Conservation (phyloP, 345 rosid species). For the Hirschfeldia incana region DNA sequence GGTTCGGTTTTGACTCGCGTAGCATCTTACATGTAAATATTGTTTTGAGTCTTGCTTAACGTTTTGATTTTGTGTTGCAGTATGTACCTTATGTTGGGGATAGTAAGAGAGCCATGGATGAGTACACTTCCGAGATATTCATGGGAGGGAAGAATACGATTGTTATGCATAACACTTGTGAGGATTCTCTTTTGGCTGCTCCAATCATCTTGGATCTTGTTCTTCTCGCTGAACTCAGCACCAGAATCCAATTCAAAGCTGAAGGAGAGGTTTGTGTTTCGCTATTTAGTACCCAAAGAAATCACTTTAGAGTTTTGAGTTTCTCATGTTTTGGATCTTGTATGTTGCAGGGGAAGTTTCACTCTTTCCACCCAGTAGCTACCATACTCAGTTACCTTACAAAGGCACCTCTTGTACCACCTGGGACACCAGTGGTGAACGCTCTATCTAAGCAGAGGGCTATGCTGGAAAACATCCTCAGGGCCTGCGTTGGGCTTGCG, state of each 20-base stretch:
- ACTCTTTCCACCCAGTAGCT: constrained; percentile 98
- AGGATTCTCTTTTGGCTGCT: constrained; percentile 96
- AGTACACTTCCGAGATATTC: constrained; percentile 97
- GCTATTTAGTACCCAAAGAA: neutral
- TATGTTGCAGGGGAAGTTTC: constrained; percentile 78
- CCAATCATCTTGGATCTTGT: constrained; percentile 96
- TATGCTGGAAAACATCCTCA: constrained; percentile 93
- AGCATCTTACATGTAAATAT: neutral
- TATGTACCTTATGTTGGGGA: constrained; percentile 93
- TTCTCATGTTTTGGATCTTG: constrained; percentile 2
- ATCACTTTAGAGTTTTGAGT: neutral
- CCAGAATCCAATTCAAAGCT: constrained; percentile 89
- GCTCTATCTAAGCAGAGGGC: constrained; percentile 96
- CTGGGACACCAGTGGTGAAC: constrained; percentile 94
- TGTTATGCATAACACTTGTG: constrained; percentile 92
- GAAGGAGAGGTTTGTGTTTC: constrained; percentile 72
- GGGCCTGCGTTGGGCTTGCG: constrained; percentile 92
- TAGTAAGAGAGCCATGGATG: constrained; percentile 99
- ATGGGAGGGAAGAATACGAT: constrained; percentile 96
- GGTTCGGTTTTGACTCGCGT: constrained; percentile 41
- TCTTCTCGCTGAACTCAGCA: constrained; percentile 94
- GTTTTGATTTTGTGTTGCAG: constrained; percentile 38
- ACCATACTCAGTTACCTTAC: constrained; percentile 97
- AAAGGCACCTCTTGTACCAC: constrained; percentile 92
- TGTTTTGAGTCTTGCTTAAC: neutral